These are phyloP conservation scores for Magnaporthiopsis poae DNA, from an alignment of 2,329 filamentous ascomycete species.

Conservation along the genomic window DNA sequence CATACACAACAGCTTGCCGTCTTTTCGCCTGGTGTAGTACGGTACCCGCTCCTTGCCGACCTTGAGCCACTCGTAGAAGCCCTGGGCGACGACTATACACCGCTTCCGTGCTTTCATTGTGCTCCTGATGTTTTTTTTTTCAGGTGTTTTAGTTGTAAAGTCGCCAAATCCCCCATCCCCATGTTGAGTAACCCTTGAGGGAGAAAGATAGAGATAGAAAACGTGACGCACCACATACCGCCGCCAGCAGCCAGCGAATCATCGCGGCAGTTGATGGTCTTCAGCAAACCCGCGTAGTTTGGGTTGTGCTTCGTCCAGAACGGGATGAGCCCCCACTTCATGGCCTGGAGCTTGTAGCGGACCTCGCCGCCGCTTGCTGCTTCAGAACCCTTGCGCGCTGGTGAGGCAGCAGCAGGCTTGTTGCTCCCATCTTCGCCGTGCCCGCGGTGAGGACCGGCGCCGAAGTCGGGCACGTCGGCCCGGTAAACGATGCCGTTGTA, in stretches of 20 bases:
- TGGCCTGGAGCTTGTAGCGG: slow-evolving; percentile 74
- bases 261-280: slow-evolving; percentile 89
- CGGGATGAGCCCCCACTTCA: slow-evolving; percentile 93
- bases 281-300: slow-evolving; percentile 66
- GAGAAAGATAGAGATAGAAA: too few species aligned
- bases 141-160: not conserved
- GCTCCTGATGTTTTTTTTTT: not conserved
- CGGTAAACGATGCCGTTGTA: slow-evolving; percentile 79
- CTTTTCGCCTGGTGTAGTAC: slow-evolving; percentile 71
- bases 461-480: slow-evolving; percentile 56
- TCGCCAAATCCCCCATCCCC: not conserved
- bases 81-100: slow-evolving; percentile 78
- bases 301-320: slow-evolving; percentile 85
- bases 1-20: slow-evolving; percentile 76
- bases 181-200: too few species aligned
- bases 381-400: not conserved
- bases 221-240: slow-evolving; percentile 65
- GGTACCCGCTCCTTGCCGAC: slow-evolving; percentile 74
- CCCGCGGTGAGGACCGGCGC: slow-evolving; percentile 33
- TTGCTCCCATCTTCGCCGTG: slow-evolving; percentile 2
- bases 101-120: slow-evolving; percentile 83
- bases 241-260: slow-evolving; percentile 67
- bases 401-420: slow-evolving; percentile 7
- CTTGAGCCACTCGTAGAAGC: slow-evolving; percentile 95
- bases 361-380: slow-evolving; percentile 23